phyloP scores from a whole-genome alignment of 768 basidiomycete species.

The Chlorophyllum brunneum region DNA sequence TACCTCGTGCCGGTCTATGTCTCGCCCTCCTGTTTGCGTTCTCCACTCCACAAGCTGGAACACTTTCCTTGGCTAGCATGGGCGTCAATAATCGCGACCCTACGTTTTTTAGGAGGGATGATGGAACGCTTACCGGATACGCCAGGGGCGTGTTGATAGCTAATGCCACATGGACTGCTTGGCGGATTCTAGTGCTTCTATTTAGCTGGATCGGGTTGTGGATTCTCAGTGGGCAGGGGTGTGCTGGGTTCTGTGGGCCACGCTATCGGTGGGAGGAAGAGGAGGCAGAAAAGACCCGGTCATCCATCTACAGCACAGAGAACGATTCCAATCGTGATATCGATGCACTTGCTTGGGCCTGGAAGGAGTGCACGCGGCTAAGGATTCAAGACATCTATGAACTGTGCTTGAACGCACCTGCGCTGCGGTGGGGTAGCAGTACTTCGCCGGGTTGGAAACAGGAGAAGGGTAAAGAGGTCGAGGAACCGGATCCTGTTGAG shows the following conservation, averaged over 20 bases:
- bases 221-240: constrained; percentile 71
- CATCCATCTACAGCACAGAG: constrained; percentile 11
- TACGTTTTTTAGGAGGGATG: constrained; percentile 64
- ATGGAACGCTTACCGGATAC: constrained; percentile 71
- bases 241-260: constrained; percentile 82
- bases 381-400: constrained; percentile 80
- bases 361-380: constrained; percentile 67
- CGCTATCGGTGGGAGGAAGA: constrained; percentile 84
- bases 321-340: constrained; percentile 21
- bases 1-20: constrained; percentile 78
- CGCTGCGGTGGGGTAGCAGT: constrained; percentile 16
- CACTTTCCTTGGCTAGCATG: constrained; percentile 39
- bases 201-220: constrained; percentile 78
- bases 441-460: constrained; percentile 16
- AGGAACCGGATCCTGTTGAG: constrained; percentile 18
- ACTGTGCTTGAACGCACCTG: constrained; percentile 54
- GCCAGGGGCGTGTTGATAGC: constrained; percentile 76
- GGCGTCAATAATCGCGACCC: constrained; percentile 46
- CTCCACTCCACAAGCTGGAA: constrained; percentile 43
- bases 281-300: constrained; percentile 23
- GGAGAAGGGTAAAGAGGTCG: constrained; percentile 23
- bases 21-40: constrained; percentile 62
- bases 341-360: constrained; percentile 70
- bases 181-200: constrained; percentile 67
- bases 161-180: constrained; percentile 79